phyloP scores from a whole-genome alignment of 2,329 filamentous ascomycete species.

The Calonectria hongkongensis region DNA sequence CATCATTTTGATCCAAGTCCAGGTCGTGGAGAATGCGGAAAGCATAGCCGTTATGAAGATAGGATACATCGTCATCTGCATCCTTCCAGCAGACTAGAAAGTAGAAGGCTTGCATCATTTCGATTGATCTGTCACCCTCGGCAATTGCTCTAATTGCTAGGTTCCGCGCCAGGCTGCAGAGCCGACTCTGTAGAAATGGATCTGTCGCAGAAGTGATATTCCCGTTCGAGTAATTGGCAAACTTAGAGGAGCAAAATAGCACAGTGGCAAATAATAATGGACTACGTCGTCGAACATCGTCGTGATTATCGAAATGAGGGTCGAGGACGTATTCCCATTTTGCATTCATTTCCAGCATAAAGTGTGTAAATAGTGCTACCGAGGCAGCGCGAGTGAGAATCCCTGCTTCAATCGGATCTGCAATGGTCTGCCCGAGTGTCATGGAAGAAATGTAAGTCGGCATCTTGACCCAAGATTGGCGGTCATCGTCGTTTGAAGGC shows the following conservation, averaged over 20 bases:
- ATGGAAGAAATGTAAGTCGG: conserved; percentile 42
- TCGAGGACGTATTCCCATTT: conserved; percentile 42
- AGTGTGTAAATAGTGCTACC: conserved; percentile 34
- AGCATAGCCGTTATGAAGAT: conserved; percentile 45
- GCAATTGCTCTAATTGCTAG: conserved; percentile 40
- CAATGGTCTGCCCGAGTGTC: conserved; percentile 42
- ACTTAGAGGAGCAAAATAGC: conserved; percentile 40
- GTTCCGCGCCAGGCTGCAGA: conserved; percentile 42
- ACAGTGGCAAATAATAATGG: conserved; percentile 36
- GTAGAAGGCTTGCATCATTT: conserved; percentile 45
- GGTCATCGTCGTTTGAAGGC: conserved; percentile 1
- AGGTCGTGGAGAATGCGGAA: conserved; percentile 43
- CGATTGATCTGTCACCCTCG: conserved; percentile 43
- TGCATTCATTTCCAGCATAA: conserved; percentile 41
- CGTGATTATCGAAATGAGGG: conserved; percentile 37
- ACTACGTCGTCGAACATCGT: conserved; percentile 33
- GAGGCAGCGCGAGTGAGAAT: conserved; percentile 32
- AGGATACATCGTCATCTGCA: conserved; percentile 46
- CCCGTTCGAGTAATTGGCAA: conserved; percentile 32
- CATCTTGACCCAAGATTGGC: conserved; percentile 38
- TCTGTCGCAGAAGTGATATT: conserved; percentile 13
- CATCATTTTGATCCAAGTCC: conserved; percentile 38
- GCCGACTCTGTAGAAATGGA: conserved; percentile 40
- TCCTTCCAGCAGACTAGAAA: conserved; percentile 46
- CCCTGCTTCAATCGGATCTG: conserved; percentile 39